Percentiles rank a stretch among this genome's conserved stretches.
phyloP scores from a whole-genome alignment of 2,329 filamentous ascomycete genomes.

The Xylariaceae sp. region DNA sequence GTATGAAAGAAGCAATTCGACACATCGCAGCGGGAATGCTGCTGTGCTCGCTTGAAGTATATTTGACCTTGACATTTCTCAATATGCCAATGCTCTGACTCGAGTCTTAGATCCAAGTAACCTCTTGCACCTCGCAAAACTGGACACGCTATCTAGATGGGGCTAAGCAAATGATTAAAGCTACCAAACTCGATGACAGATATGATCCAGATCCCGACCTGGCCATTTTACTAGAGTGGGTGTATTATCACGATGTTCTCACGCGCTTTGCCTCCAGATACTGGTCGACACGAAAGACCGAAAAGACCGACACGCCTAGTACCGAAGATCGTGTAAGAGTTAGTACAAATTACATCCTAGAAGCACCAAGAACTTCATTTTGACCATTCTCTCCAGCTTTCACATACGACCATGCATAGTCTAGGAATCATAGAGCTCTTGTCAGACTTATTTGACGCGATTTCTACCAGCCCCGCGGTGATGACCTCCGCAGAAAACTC shows the following conservation, averaged over 20 bases:
- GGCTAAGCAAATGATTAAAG: conserved; percentile 20
- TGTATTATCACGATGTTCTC: conserved; percentile 29
- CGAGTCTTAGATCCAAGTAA: neutral
- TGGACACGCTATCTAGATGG: conserved; percentile 16
- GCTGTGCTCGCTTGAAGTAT: conserved; percentile 25
- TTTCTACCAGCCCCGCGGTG: conserved; percentile 7
- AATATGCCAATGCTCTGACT: neutral
- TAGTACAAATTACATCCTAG: neutral
- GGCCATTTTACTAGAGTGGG: conserved; percentile 24
- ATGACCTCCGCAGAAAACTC: conserved; percentile 4
- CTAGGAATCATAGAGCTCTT: conserved; percentile 18
- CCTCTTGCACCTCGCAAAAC: conserved; percentile 14
- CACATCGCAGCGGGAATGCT: conserved; percentile 27
- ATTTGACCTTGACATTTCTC: neutral
- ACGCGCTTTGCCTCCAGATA: conserved; percentile 26
- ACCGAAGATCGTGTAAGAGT: neutral
- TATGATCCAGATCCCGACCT: conserved; percentile 12
- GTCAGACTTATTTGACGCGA: conserved; percentile 19
- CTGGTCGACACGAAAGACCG: conserved; percentile 18
- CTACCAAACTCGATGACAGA: conserved; percentile 4
- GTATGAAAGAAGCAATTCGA: conserved; percentile 18
- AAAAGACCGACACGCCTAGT: neutral
- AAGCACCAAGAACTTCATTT: neutral
- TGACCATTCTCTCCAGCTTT: conserved; percentile 9
- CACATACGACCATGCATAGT: conserved; percentile 8